Base-by-base conservation (phyloP, 192 early-diverging fungal species). In the Kickxella alabastrina region DNA sequence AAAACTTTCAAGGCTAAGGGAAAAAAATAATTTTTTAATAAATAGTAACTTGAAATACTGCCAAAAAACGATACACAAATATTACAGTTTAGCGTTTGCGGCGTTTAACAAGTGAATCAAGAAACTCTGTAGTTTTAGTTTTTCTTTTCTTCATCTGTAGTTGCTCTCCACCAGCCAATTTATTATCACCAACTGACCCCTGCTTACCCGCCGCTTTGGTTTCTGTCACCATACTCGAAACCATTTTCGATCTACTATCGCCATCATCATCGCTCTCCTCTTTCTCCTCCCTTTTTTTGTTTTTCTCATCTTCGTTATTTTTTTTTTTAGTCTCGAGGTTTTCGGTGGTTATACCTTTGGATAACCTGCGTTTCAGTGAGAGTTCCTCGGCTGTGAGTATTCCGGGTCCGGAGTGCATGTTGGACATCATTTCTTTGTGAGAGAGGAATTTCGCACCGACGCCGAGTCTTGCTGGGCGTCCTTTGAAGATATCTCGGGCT, bases 361-460 rank as follows among this genome's bases (percentile, higher is more conserved):
- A 19, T 42, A 73, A 41, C 9, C 56, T 65, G 35, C 69, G 48
- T 22, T 73, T 73, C 15, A 73, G 62, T 2, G 26, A 24, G 12
- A 73, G 58, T 25, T 73, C 69, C 15, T 56, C 49, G 12, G 54
- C 24, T 2, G 62, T 57, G 32, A 65, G 46, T 29, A 55, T 34
- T 14, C 52, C 52, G 18, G 35, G 38, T 10, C 13, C 40, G 7
- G 24, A 21, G 19, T 39, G 22, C 8, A 29, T 48, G 31, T 43
- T 43, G 21, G n/a, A 35, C 48, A 64, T 35, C 62, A 73, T 65
- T 37, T 65, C 62, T 17, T 57, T 60, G 57, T 73, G 69, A 14
- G 69, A 65, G 17, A 73, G 53, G 10, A 61, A 73, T 23, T 73
- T 73, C n/a, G 69, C 69, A 5, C 69, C 69, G 3, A 73, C 58